These are phyloP conservation scores for Phycomyces nitens DNA, from an alignment of 192 early-diverging fungal species.

Conservation along the genomic window DNA sequence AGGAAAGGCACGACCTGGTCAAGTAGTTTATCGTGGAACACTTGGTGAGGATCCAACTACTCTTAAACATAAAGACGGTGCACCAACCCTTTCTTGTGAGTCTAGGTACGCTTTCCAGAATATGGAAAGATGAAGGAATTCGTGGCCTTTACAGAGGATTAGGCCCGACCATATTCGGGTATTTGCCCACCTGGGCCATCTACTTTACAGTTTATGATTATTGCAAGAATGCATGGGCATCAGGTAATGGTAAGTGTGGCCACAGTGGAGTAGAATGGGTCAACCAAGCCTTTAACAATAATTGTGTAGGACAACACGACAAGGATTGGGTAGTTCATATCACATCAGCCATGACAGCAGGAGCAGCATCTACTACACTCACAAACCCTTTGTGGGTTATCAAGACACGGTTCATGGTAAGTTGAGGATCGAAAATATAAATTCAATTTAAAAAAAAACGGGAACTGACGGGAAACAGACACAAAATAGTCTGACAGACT, in stretches of 20 bases:
- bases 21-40: constrained; percentile 55
- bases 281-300: not conserved
- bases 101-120: constrained; percentile 65
- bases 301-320: constrained; percentile 29
- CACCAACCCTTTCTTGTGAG: no score
- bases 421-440: not conserved
- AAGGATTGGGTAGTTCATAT: constrained; percentile 66
- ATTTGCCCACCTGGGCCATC: constrained; percentile 88
- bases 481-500: constrained; percentile 67
- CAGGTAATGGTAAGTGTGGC: constrained; percentile 8
- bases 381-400: constrained; percentile 94
- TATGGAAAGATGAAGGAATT: constrained; percentile 78
- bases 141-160: constrained; percentile 89
- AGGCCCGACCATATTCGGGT: constrained; percentile 82
- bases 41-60: constrained; percentile 29
- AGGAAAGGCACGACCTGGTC: constrained; percentile 26
- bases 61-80: no score
- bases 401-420: constrained; percentile 84
- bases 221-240: constrained; percentile 49
- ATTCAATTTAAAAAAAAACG: no score
- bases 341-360: constrained; percentile 83
- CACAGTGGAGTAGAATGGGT: not conserved
- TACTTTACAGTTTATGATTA: constrained; percentile 90
- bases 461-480: constrained; percentile 47
- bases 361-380: constrained; percentile 67